Evolutionary conservation across 208 protist genomes (phyloP).

Genomic region (Porcisia hertigi): DNA sequence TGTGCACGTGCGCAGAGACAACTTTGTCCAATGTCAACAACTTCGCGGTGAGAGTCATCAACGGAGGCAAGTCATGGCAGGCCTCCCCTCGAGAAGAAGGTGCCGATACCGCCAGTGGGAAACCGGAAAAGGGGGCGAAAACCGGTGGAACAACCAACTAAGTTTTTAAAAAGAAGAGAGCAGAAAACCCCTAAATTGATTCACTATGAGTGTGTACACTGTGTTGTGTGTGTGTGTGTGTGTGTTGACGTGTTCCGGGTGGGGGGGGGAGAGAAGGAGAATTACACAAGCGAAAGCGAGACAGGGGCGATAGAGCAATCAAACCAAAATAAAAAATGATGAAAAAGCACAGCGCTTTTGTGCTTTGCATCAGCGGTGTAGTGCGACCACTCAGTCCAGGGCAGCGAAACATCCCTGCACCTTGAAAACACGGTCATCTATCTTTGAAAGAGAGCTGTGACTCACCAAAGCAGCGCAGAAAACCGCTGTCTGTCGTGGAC

Average conservation of each 20-base stretch:
- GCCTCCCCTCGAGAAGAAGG: neutral
- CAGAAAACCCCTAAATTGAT: neutral
- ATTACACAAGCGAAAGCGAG: neutral
- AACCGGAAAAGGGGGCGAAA: neutral
- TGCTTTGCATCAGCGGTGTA: neutral
- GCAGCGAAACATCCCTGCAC: neutral
- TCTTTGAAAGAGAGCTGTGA: neutral
- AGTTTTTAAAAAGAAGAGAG: neutral
- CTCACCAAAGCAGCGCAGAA: neutral
- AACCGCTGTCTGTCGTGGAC: neutral
- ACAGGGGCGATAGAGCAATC: neutral
- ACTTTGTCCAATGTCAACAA: neutral
- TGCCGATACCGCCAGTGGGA: neutral
- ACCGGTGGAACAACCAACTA: neutral
- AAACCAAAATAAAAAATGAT: too few species aligned
- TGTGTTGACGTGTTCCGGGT: neutral
- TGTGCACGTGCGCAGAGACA: neutral
- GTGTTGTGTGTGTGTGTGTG: neutral
- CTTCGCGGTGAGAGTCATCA: neutral
- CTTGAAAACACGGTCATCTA: neutral
- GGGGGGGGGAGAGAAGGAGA: neutral
- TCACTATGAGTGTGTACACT: neutral
- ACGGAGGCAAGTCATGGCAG: neutral
- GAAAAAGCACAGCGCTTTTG: neutral
- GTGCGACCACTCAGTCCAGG: constrained; percentile 2